Evolutionary conservation across 2,329 filamentous ascomycete genomes (phyloP).

Genomic region (Zarea fungicola): DNA sequence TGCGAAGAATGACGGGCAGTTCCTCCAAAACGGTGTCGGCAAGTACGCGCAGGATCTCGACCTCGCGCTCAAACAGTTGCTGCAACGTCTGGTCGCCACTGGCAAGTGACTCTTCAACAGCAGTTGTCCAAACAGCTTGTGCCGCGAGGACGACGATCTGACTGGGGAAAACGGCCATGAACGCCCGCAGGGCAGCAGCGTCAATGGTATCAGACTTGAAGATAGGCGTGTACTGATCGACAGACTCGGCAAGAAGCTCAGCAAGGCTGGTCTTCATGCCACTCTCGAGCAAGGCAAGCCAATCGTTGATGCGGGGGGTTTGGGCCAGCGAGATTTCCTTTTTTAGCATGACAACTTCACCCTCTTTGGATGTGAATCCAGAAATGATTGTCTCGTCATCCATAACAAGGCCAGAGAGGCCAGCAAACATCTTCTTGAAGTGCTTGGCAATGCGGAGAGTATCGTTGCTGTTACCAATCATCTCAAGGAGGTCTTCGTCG

Average conservation of each 20-base stretch:
- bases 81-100: slow-evolving; percentile 66
- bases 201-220: slow-evolving; percentile 70
- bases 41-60: slow-evolving; percentile 77
- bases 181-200: slow-evolving; percentile 64
- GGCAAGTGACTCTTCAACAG: slow-evolving; percentile 71
- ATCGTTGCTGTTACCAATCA: slow-evolving; percentile 99
- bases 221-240: slow-evolving; percentile 74
- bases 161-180: slow-evolving; percentile 78
- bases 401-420: slow-evolving; percentile 82
- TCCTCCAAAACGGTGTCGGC: slow-evolving; percentile 87
- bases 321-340: slow-evolving; percentile 89
- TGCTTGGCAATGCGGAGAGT: slow-evolving; percentile 95
- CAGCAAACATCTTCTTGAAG: slow-evolving; percentile 99
- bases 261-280: slow-evolving; percentile 95
- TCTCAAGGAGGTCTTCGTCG: slow-evolving; percentile 95
- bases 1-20: slow-evolving; percentile 77
- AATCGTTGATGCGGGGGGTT: slow-evolving; percentile 96
- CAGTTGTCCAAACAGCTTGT: slow-evolving; percentile 88
- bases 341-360: slow-evolving; percentile 79
- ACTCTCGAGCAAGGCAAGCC: slow-evolving; percentile 86
- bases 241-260: slow-evolving; percentile 80
- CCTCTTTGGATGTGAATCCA: slow-evolving; percentile 93
- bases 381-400: slow-evolving; percentile 86
- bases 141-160: slow-evolving; percentile 94
- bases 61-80: slow-evolving; percentile 72